Evolutionary conservation across 352 stramenopile genomes (phyloP).

Genomic region (Elongisporangium senticosum): DNA sequence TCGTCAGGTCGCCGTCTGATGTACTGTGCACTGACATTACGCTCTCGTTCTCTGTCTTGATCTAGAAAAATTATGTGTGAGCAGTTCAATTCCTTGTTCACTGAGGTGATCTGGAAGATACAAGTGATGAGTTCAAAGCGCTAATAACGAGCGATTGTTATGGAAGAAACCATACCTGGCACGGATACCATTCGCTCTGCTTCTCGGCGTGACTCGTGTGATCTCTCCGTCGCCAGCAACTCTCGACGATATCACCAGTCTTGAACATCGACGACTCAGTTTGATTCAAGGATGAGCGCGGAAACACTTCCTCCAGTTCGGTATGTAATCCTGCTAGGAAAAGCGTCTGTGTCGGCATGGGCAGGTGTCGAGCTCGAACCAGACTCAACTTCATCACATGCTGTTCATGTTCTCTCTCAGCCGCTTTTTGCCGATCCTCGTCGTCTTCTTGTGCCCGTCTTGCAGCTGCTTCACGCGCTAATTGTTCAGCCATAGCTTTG

Average conservation of each 20-base stretch:
- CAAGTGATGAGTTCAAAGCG: background rate
- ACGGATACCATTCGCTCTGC: conserved; percentile 30
- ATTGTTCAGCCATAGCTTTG: conserved; percentile 33
- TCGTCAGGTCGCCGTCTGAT: conserved; percentile 30
- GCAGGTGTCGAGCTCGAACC: conserved; percentile 29
- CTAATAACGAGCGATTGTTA: background rate
- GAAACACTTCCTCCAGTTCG: conserved; percentile 38
- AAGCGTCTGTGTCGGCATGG: conserved; percentile 33
- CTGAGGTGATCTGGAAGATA: conserved; percentile 10
- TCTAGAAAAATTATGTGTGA: conserved; percentile 44
- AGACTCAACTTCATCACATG: conserved; percentile 35
- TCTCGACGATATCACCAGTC: conserved; percentile 36
- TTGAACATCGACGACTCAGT: conserved; percentile 10
- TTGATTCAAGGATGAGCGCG: conserved; percentile 3
- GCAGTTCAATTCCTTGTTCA: conserved; percentile 16
- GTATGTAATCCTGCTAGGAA: conserved; percentile 28
- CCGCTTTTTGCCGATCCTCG: conserved; percentile 25
- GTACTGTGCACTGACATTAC: conserved; percentile 28
- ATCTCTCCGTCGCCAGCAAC: conserved; percentile 37
- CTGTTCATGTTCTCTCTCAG: conserved; percentile 23
- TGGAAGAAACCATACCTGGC: conserved; percentile 6
- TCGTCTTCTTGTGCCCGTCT: conserved; percentile 39
- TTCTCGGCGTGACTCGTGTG: conserved; percentile 11
- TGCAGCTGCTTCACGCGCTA: conserved; percentile 33
- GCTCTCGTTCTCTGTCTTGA: conserved; percentile 37